Conservation (phyloP, 495 filamentous ascomycete species). For the Thozetella sp. region DNA sequence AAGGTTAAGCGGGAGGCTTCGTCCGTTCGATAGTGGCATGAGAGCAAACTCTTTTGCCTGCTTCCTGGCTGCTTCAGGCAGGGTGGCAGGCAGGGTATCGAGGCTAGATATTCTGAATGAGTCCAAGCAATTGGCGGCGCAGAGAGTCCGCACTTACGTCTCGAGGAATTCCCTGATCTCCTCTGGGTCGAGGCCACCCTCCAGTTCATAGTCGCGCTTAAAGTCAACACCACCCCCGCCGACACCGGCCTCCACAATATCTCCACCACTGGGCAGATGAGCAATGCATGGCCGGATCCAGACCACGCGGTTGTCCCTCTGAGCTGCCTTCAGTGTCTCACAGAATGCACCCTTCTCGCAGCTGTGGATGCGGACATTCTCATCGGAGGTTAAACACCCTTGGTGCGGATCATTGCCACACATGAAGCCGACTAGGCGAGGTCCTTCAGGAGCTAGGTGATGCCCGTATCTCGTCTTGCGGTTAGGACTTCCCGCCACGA, state of each 20-base stretch:
- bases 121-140: neutral
- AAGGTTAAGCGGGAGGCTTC: conserved; percentile 34
- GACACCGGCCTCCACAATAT: conserved; percentile 72
- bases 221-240: conserved; percentile 82
- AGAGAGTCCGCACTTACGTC: conserved; percentile 32
- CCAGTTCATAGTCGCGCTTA: conserved; percentile 64
- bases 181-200: conserved; percentile 46
- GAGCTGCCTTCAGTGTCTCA: conserved; percentile 47
- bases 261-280: conserved; percentile 50
- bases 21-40: conserved; percentile 19
- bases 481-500: conserved; percentile 39
- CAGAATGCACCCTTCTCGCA: conserved; percentile 79
- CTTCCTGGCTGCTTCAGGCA: conserved; percentile 19
- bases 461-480: conserved; percentile 30
- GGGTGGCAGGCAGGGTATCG: conserved; percentile 13
- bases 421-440: conserved; percentile 73
- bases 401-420: conserved; percentile 70
- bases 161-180: conserved; percentile 48
- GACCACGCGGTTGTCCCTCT: conserved; percentile 50
- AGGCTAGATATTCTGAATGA: conserved; percentile 15
- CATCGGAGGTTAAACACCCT: conserved; percentile 71
- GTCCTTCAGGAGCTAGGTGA: conserved; percentile 55
- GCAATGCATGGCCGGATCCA: conserved; percentile 79
- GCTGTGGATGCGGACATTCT: conserved; percentile 76
- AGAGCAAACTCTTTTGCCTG: conserved; percentile 25